Base-by-base conservation (phyloP, 768 basidiomycete genomes). In the Lentinula detonsa region DNA sequence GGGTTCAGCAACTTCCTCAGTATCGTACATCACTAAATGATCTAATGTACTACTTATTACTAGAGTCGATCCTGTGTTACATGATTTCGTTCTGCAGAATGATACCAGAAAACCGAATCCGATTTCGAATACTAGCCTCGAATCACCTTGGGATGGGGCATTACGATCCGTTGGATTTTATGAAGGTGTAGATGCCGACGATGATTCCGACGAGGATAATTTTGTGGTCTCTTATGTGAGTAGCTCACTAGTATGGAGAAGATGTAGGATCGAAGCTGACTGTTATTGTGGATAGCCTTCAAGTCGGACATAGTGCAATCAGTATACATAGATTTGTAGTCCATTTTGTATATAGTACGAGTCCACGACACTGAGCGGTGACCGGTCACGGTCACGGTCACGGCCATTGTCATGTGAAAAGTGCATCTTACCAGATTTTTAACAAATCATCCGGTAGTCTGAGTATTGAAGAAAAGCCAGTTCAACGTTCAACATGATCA, bases 191-290 rank as follows among this genome's bases (percentile, higher is more conserved):
- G 40, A 21, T 33, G 9, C 1, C 11, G 28, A 35, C 21, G 55
- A 43, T 37, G 55, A 56, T 23, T 56, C 55, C n/a, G 55, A 56
- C 31, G 40, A 56, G 18, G 55, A 56, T 13, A 40, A 56, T 28
- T 56, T 56, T 16, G 55, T 40, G 23, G 39, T 56, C 28, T 23
- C 55, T 9, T 56, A 56, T 56, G 55, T 56, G 31, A 56, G 55
- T 56, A 4, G 18, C 21, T 23, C 8, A 48, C 16, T 8, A 9
- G 46, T 15, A 34, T 33, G 21, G 34, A 33, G 9, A 48, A 48
- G 28, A 28, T 28, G 28, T 3, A 28, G 2, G 11, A 9, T 23
- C 1, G 1, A 23, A 9, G 46, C 46, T 48, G 18, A 48, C 16
- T 13, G 16, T 43, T 45, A 4, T 18, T 45, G 8, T 45, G 39